Evolutionary conservation across 805 yeast genomes (phyloP).

Genomic region (Yamadazyma laniorum): DNA sequence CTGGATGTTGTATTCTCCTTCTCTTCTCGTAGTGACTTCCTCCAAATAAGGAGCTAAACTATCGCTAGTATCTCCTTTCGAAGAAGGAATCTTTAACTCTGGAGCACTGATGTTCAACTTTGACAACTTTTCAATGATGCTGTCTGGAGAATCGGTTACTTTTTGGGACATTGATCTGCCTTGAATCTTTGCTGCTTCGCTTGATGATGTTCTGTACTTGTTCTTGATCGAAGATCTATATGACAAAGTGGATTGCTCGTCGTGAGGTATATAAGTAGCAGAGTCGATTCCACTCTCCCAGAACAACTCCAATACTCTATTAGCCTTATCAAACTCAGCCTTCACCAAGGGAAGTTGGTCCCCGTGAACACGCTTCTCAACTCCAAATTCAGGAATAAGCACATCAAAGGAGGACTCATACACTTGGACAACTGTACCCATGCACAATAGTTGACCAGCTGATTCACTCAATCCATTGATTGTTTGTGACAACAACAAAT

Average conservation of each 20-base stretch:
- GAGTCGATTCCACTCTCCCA: constrained; percentile 95
- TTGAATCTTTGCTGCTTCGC: constrained; percentile 67
- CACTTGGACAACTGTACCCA: constrained; percentile 87
- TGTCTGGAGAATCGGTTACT: constrained; percentile 33
- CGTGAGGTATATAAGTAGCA: constrained; percentile 88
- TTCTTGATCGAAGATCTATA: constrained; percentile 77
- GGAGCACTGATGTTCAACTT: constrained; percentile 54
- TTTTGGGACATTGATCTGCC: constrained; percentile 26
- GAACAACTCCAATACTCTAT: constrained; percentile 70
- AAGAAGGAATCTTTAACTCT: constrained; percentile 22
- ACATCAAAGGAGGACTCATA: constrained; percentile 96
- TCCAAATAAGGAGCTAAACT: constrained; percentile 57
- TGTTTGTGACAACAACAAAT: constrained; percentile 77
- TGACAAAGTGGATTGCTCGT: constrained; percentile 74
- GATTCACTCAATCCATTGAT: constrained; percentile 68
- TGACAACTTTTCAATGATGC: constrained; percentile 48
- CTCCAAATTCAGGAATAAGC: constrained; percentile 86
- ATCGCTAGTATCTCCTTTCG: not conserved
- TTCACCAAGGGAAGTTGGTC: constrained; percentile 90
- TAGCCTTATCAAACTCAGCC: constrained; percentile 81
- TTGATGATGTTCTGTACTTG: constrained; percentile 68
- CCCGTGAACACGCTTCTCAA: constrained; percentile 94
- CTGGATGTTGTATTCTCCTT: constrained; percentile 65
- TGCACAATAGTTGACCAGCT: constrained; percentile 79
- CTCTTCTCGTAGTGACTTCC: constrained; percentile 56